Evolutionary conservation across 495 filamentous ascomycete species (phyloP).

Genomic region (Trichoderma asperelloides): DNA sequence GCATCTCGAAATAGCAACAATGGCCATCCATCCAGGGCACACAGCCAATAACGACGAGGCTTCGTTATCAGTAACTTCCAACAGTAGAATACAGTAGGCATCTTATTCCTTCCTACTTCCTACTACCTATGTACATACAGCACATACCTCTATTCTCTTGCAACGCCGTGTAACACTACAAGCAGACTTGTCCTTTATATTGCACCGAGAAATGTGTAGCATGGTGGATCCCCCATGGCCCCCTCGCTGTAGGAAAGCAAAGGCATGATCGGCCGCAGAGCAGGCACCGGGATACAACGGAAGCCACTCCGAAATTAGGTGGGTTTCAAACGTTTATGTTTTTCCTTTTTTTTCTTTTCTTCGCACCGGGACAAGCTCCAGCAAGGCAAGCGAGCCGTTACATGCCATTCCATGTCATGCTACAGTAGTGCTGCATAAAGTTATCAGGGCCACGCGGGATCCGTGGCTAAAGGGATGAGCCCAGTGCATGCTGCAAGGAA

Average conservation of each 20-base stretch:
- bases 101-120: too few species aligned
- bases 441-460: background rate
- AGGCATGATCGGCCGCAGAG: background rate
- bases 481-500: background rate
- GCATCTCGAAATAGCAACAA: background rate
- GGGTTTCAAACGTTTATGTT: background rate
- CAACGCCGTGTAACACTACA: background rate
- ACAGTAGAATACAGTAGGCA: too few species aligned
- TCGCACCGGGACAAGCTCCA: background rate
- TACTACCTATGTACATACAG: too few species aligned
- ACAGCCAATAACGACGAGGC: background rate
- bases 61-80: background rate
- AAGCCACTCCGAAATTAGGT: background rate
- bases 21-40: background rate
- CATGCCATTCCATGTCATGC: background rate
- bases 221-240: background rate
- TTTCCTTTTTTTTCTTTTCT: background rate
- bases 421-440: background rate
- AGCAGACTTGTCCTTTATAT: background rate
- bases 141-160: background rate
- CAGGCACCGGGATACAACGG: background rate
- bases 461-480: background rate
- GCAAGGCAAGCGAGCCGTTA: background rate
- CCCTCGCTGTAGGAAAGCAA: background rate
- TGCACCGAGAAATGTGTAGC: background rate